A percentile compares a stretch with the other conserved stretches of the same genome.
phyloP scores from a whole-genome alignment of 208 protist species.

The Leishmania guyanensis region DNA sequence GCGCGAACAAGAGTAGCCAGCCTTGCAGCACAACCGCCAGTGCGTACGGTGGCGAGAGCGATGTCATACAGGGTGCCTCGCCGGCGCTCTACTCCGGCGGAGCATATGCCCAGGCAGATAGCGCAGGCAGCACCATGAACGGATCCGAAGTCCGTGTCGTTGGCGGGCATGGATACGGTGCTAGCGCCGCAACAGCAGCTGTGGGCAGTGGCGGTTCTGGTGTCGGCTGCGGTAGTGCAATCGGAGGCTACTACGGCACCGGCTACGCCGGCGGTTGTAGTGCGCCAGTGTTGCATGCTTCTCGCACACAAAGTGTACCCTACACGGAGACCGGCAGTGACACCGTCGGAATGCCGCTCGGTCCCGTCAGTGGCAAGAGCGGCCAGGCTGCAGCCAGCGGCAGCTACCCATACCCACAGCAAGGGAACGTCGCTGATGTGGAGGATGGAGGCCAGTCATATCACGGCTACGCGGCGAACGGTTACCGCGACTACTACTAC shows the following conservation, averaged over 20 bases:
- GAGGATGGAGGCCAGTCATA: conserved; percentile 6
- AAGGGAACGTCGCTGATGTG: not conserved
- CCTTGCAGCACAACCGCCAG: conserved; percentile 5
- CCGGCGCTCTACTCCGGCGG: not conserved
- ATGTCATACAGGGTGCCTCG: not conserved
- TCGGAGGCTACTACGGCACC: conserved; percentile 13
- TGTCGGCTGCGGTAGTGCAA: conserved; percentile 11
- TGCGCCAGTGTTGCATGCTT: not conserved
- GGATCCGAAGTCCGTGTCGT: not conserved
- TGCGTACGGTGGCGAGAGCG: conserved; percentile 10
- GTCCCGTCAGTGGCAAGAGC: not conserved
- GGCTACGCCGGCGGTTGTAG: not conserved
- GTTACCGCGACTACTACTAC: conserved; percentile 7
- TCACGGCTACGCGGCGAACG: conserved; percentile 1
- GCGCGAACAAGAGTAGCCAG: not conserved
- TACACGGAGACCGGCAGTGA: not conserved
- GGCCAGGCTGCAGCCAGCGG: not conserved
- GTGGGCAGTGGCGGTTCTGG: not conserved
- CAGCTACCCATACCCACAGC: not conserved
- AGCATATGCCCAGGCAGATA: not conserved
- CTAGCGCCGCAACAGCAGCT: not conserved
- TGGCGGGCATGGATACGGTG: conserved; percentile 2
- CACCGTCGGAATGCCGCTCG: not conserved
- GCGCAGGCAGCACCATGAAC: not conserved
- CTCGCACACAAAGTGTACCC: not conserved